These are phyloP conservation scores for Podaxis sp. DNA, from an alignment of 768 basidiomycete species.

Conservation along the genomic window DNA sequence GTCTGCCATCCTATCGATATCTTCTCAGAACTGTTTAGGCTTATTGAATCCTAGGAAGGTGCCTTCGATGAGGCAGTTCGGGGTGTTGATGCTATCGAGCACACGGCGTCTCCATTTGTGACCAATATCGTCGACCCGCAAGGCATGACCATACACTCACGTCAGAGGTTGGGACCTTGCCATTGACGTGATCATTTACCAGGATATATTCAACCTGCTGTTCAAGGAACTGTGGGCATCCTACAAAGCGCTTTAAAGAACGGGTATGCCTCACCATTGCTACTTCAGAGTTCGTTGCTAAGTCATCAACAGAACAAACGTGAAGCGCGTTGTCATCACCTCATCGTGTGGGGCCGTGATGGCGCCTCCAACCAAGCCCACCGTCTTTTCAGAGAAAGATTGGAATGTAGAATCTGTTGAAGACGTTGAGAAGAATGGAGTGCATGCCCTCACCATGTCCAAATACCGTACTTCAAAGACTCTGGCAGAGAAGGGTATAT, in stretches of 20 bases:
- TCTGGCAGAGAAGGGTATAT: constrained; percentile 57
- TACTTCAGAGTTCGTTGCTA: not conserved
- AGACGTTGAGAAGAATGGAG: constrained; percentile 48
- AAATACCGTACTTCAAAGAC: constrained; percentile 67
- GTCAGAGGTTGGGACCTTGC: not conserved
- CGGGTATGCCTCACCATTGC: constrained; percentile 33
- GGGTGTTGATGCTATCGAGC: constrained; percentile 70
- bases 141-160: constrained; percentile 20
- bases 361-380: constrained; percentile 22
- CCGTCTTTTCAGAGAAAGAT: constrained; percentile 46
- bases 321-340: constrained; percentile 72
- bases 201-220: constrained; percentile 72
- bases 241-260: constrained; percentile 58
- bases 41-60: constrained; percentile 42
- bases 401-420: constrained; percentile 59
- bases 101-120: constrained; percentile 67
- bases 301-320: constrained; percentile 28
- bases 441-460: constrained; percentile 33
- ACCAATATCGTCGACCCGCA: constrained; percentile 43
- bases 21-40: not conserved
- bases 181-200: not conserved
- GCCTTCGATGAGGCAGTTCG: constrained; percentile 82
- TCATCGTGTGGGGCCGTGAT: constrained; percentile 58
- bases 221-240: constrained; percentile 66
- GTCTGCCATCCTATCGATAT: constrained; percentile 18